Evolutionary conservation across 805 yeast species (phyloP).

Genomic region (Martiniozyma abietophila): DNA sequence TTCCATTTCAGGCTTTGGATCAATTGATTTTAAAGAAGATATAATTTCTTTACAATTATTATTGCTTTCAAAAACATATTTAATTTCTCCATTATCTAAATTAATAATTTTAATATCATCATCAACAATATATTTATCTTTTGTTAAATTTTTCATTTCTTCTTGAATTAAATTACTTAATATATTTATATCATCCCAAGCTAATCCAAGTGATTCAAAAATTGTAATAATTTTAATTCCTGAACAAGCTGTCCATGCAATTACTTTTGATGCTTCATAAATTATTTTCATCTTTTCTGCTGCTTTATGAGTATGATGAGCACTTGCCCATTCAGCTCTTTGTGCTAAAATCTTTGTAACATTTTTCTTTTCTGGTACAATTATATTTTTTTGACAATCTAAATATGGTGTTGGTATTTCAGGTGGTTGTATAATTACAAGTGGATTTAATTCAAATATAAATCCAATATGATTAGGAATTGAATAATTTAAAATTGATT

Average conservation of each 20-base stretch:
- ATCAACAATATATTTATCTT: constrained; percentile 9
- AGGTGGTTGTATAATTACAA: constrained; percentile 31
- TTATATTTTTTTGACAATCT: constrained; percentile 31
- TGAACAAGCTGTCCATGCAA: constrained; percentile 22
- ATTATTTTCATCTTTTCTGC: constrained; percentile 33
- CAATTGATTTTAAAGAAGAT: background rate
- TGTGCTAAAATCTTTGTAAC: constrained; percentile 23
- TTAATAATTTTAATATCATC: constrained; percentile 20
- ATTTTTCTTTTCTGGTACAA: constrained; percentile 30
- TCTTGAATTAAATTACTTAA: constrained; percentile 20
- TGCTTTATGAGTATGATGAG: constrained; percentile 31
- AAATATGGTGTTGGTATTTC: constrained; percentile 35
- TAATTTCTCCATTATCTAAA: constrained; percentile 12
- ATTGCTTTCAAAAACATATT: constrained; percentile 6
- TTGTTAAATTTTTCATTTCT: constrained; percentile 18
- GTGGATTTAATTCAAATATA: constrained; percentile 25
- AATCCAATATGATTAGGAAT: constrained; percentile 27
- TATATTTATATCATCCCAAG: constrained; percentile 22
- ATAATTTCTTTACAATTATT: background rate
- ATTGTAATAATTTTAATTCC: constrained; percentile 20
- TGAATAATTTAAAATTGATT: constrained; percentile 11
- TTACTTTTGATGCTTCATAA: constrained; percentile 28
- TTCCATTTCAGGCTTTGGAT: background rate
- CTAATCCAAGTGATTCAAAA: constrained; percentile 22
- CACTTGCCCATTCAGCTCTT: constrained; percentile 32